Percentiles rank a stretch among this genome's conserved stretches.
Conservation (phyloP, 345 rosid genomes). For the Citrus unshiu region DNA sequence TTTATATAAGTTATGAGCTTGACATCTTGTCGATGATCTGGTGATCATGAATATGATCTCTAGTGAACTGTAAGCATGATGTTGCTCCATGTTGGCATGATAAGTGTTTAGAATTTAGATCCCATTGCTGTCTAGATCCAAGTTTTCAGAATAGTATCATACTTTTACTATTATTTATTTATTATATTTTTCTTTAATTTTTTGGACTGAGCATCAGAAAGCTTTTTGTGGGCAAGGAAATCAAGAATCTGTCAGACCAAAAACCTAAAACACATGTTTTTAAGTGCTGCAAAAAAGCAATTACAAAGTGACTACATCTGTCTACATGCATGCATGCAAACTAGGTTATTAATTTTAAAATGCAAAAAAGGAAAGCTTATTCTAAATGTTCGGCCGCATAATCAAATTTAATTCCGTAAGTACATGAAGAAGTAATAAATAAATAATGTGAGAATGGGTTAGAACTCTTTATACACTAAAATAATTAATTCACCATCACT, state of each 20-base stretch:
- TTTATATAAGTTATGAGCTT: neutral
- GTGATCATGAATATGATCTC: neutral
- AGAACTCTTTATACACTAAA: neutral
- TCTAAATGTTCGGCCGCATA: neutral
- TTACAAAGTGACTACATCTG: conserved; percentile 5
- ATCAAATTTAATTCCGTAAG: conserved; percentile 7
- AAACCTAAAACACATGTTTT: neutral
- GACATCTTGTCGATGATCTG: neutral
- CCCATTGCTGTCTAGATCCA: neutral
- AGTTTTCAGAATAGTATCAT: neutral
- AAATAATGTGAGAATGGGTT: conserved; percentile 10
- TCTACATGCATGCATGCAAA: conserved; percentile 15
- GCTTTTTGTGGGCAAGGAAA: neutral
- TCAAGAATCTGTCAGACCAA: neutral
- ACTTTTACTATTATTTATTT: neutral
- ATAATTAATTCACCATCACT: neutral
- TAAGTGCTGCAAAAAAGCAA: neutral
- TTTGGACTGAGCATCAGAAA: neutral
- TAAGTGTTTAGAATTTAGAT: neutral
- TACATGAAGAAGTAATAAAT: neutral
- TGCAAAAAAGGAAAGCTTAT: neutral
- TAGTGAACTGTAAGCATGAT: conserved; percentile 5
- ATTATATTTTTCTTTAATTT: neutral
- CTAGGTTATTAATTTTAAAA: neutral
- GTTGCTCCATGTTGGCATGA: neutral